A percentile compares a stretch with the other conserved stretches of the same genome.
These are phyloP conservation scores for Hortiboletus flavorubellus DNA, from an alignment of 768 basidiomycete genomes.

Conservation along the genomic window DNA sequence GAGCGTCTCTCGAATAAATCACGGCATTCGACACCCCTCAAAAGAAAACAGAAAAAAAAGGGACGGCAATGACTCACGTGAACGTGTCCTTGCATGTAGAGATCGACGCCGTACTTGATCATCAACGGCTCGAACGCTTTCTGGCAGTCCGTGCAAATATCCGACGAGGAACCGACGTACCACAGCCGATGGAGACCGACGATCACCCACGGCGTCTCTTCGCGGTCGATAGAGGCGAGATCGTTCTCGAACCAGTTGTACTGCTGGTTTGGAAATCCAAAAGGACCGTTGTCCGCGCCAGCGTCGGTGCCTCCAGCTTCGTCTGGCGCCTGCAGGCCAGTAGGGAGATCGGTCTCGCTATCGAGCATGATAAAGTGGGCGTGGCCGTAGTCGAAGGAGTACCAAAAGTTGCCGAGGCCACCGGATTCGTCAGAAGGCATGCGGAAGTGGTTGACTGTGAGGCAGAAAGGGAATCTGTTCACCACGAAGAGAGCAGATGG, in stretches of 20 bases:
- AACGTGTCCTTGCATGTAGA: slow-evolving; percentile 29
- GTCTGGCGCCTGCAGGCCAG: slow-evolving; percentile 25
- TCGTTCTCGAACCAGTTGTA: slow-evolving; percentile 27
- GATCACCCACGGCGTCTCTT: slow-evolving; percentile 26
- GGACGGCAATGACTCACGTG: slow-evolving; percentile 17
- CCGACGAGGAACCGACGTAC: slow-evolving; percentile 15
- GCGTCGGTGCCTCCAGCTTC: slow-evolving; percentile 17
- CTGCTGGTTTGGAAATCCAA: slow-evolving; percentile 29
- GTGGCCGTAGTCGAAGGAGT: slow-evolving; percentile 30
- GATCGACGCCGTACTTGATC: slow-evolving; percentile 30
- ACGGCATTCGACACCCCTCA: not conserved
- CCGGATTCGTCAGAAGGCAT: slow-evolving; percentile 29
- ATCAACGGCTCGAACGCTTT: slow-evolving; percentile 30
- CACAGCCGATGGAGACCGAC: slow-evolving; percentile 30
- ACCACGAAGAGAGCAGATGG: not conserved
- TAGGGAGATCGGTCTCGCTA: slow-evolving; percentile 25
- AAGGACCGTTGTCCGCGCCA: slow-evolving; percentile 24
- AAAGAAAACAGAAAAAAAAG: no score
- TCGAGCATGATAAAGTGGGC: slow-evolving; percentile 27
- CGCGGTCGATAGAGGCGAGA: slow-evolving; percentile 22
- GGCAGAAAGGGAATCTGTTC: not conserved
- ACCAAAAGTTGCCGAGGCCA: slow-evolving; percentile 29
- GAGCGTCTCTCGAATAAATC: not conserved
- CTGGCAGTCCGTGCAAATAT: slow-evolving; percentile 19
- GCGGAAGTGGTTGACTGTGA: slow-evolving; percentile 25